Base-by-base conservation (phyloP, 306 rosid species). In the Medicago lupulina region DNA sequence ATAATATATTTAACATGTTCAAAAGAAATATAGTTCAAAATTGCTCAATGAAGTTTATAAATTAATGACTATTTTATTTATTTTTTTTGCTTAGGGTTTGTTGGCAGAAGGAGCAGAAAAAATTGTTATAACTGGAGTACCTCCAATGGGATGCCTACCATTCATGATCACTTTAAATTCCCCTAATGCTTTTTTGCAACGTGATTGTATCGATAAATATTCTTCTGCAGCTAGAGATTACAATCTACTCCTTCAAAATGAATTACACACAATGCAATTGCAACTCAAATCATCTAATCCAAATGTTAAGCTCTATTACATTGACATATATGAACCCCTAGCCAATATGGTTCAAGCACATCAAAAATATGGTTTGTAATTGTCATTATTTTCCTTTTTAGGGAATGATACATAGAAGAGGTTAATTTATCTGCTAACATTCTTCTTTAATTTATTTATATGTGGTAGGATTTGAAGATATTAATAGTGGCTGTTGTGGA, bases 81-180 rank as follows among this genome's bases (percentile, higher is more conserved):
- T 28, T 28, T 28, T 28, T 28, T 0, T 40, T 57, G 47, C 1
- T 21, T 74, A 89, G 97, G 84, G 46, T n/a, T 80, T 91, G 54
- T 80, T 83, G 86, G 85, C 62, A 10, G 97, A 89, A 66, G 97
- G 97, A 4, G 97, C 87, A 3, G 28, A 76, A 31, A 88, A 53
- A 70, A 82, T 89, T 36, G 85, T 73, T 54, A 74, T 92, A 13
- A 79, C 23, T 8, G 97, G 97, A 75, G 75, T 88, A 41, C 89
- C 95, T 75, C 90, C 97, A 8, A 74, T 92, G 83, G 97, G 97
- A 36, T 92, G 97, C 74, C 67, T 92, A 78, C 97, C 97, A 0
- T 0, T 76, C 0, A 82, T 88, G 61, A 85, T 89, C 49, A 89
- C 92, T 1, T 0, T 88, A 0, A 67, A 79, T 6, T 79, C 93